Conservation (phyloP, 108 stramenopile species). For the Schizochytrium sp. region DNA sequence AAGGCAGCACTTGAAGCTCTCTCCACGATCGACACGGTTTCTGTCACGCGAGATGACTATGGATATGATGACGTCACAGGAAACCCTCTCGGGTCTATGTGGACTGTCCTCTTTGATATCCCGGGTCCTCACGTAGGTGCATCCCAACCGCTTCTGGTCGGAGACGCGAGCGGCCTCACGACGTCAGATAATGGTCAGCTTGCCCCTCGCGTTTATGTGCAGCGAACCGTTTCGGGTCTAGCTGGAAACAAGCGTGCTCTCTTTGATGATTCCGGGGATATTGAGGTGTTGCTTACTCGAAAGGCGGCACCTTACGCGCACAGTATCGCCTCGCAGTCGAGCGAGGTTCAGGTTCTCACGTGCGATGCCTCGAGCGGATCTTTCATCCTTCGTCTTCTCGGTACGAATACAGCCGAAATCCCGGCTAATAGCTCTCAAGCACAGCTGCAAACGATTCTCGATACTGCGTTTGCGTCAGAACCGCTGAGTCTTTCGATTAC, state of each 20-base stretch:
- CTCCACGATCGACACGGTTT: constrained; percentile 42
- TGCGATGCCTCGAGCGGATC: constrained; percentile 15
- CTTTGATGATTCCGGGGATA: neutral
- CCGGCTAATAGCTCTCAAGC: neutral
- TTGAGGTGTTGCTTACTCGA: neutral
- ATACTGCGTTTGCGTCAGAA: neutral
- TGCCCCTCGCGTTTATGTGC: neutral
- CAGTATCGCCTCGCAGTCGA: neutral
- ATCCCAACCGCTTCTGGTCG: neutral
- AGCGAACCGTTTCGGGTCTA: neutral
- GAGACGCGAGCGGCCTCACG: neutral
- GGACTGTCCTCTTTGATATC: neutral
- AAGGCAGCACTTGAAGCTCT: constrained; percentile 46
- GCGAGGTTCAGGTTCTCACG: neutral
- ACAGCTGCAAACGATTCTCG: neutral
- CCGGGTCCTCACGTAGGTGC: neutral
- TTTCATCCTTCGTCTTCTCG: neutral
- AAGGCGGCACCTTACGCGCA: neutral
- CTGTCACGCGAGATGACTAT: constrained; percentile 25
- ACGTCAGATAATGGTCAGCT: neutral
- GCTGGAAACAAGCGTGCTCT: neutral
- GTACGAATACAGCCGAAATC: neutral
- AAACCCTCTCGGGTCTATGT: neutral
- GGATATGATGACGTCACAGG: neutral
- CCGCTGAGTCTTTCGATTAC: neutral